A percentile compares a stretch with the other conserved stretches of the same genome.
Conservation (phyloP, 2,329 filamentous ascomycete species). For the Mariannaea sp. region DNA sequence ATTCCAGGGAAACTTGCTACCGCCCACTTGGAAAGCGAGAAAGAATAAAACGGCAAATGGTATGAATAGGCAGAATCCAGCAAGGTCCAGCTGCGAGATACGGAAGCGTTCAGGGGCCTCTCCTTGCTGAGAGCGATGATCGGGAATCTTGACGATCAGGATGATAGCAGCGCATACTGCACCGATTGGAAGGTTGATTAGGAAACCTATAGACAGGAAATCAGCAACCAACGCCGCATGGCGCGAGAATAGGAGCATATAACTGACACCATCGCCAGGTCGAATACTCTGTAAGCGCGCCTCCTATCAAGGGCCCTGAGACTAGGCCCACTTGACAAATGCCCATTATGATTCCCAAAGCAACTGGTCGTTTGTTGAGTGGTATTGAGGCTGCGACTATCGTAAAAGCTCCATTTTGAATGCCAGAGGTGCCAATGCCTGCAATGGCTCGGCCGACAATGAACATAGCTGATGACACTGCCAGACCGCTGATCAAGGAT, state of each 20-base stretch:
- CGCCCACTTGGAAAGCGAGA: constrained; percentile 46
- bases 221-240: too few relatives aligned
- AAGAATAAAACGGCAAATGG: constrained; percentile 51
- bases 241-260: too few relatives aligned
- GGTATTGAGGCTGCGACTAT: not conserved
- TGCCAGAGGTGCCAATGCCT: constrained; percentile 1
- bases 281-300: not conserved
- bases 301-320: not conserved
- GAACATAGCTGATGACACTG: not conserved
- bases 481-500: not conserved
- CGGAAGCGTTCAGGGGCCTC: constrained; percentile 1
- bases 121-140: too few relatives aligned
- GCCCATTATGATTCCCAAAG: not conserved
- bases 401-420: constrained; percentile 1
- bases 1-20: constrained; percentile 49
- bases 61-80: constrained; percentile 51
- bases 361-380: not conserved
- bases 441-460: constrained; percentile 5
- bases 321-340: constrained; percentile 1
- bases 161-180: not conserved
- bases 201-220: not conserved
- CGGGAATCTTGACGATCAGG: constrained; percentile 3
- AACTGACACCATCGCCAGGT: constrained; percentile 3
- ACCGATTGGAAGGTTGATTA: constrained; percentile 7
- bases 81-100: not conserved